Percentiles rank a stretch among this genome's conserved stretches.
phyloP scores from a whole-genome alignment of 176 grass and related monocot genomes.

The Rhipidocladum racemiflorum region DNA sequence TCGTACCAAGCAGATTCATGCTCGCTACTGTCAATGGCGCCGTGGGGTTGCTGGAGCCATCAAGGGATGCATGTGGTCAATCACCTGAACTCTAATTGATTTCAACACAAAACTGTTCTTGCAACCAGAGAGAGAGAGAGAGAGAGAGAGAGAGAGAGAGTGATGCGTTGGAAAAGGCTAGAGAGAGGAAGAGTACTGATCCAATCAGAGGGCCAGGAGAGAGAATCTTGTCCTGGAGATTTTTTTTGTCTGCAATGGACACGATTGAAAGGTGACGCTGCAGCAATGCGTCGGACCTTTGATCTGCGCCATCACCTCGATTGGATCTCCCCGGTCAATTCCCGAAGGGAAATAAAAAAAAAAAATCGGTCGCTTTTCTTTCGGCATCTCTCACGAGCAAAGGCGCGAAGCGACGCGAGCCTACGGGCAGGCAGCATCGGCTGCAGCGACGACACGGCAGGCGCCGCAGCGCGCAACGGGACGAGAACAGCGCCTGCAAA shows the following conservation, averaged over 20 bases:
- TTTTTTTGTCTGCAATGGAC: conserved; percentile 16
- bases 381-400: conserved; percentile 22
- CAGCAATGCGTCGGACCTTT: neutral
- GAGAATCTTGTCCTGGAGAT: conserved; percentile 36
- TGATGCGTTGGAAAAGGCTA: neutral
- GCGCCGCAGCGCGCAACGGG: neutral
- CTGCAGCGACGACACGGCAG: neutral
- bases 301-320: neutral
- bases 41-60: too few species aligned
- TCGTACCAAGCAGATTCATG: too few species aligned
- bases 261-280: conserved; percentile 2
- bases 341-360: neutral
- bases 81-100: too few species aligned
- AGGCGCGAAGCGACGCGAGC: neutral
- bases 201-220: neutral
- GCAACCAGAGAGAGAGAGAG: too few species aligned
- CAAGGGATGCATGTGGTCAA: too few species aligned
- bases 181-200: neutral
- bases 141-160: too few species aligned
- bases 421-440: conserved; percentile 12
- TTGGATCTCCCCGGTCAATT: neutral
- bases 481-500: neutral
- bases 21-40: too few species aligned
- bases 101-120: too few species aligned
- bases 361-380: neutral